phyloP scores from a whole-genome alignment of 139 green algal genomes.

The Astrephomene gubernaculifera region DNA sequence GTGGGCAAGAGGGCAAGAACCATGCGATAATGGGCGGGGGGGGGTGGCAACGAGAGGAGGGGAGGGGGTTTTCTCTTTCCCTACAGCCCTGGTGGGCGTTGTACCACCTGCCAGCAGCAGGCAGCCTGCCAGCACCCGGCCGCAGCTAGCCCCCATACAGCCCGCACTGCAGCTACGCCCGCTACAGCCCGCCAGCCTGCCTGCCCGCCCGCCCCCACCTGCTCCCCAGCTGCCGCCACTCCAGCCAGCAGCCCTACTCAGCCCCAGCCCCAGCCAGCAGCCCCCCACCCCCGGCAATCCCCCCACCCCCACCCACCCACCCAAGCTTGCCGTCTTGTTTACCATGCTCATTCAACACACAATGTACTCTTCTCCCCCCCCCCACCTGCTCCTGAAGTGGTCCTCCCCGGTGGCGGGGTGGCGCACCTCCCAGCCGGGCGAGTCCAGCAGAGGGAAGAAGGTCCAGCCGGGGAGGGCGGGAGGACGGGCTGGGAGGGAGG shows the following conservation, averaged over 20 bases:
- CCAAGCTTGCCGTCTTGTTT: not conserved
- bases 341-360: not conserved
- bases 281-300: not conserved
- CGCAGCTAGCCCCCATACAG: too few relatives aligned
- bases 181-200: too few relatives aligned
- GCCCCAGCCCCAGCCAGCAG: not conserved
- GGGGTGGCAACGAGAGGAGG: not conserved
- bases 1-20: too few relatives aligned
- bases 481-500: not conserved
- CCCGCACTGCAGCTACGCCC: too few relatives aligned
- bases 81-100: too few relatives aligned
- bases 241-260: not conserved
- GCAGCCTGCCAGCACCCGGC: too few relatives aligned
- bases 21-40: too few relatives aligned
- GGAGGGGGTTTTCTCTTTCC: not conserved
- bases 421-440: constrained; percentile 1
- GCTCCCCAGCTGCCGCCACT: not conserved
- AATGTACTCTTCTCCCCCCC: too few relatives aligned
- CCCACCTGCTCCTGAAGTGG: constrained; percentile 17
- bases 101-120: too few relatives aligned
- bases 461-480: constrained; percentile 28
- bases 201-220: too few relatives aligned
- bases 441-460: constrained; percentile 18
- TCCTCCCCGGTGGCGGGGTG: constrained; percentile 1
- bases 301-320: not conserved